These are phyloP conservation scores for Penicillium lagena DNA, from an alignment of 495 filamentous ascomycete genomes.

Conservation along the genomic window DNA sequence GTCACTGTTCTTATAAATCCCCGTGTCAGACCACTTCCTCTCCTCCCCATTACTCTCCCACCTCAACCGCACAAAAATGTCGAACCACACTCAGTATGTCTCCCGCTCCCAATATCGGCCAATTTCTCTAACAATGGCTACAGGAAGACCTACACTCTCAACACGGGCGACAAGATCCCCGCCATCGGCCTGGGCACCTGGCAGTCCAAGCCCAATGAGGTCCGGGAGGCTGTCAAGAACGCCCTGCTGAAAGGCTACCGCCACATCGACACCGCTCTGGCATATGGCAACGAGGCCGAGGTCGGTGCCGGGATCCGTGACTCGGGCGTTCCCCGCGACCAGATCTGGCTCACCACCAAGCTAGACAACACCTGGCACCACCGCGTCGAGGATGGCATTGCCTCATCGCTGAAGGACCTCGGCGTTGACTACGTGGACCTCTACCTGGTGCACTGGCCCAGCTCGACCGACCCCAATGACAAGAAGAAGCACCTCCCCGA, in stretches of 20 bases:
- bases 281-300: constrained; percentile 79
- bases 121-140: constrained; percentile 1
- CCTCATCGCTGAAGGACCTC: constrained; percentile 61
- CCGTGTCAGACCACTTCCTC: not conserved
- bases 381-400: constrained; percentile 61
- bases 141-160: constrained; percentile 65
- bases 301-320: constrained; percentile 75
- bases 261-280: constrained; percentile 69
- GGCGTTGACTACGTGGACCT: constrained; percentile 75
- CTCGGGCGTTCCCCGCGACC: constrained; percentile 69
- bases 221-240: constrained; percentile 66
- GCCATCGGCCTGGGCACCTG: constrained; percentile 79
- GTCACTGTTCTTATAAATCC: constrained; percentile 6
- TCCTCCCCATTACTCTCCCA: not conserved
- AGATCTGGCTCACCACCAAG: constrained; percentile 88
- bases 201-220: constrained; percentile 60
- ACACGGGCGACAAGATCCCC: constrained; percentile 74
- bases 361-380: constrained; percentile 79
- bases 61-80: not conserved
- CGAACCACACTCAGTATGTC: not conserved
- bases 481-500: constrained; percentile 51
- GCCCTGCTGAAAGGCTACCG: constrained; percentile 69
- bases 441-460: constrained; percentile 84
- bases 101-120: not conserved
- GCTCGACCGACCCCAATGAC: constrained; percentile 52